phyloP scores from a whole-genome alignment of 2,329 filamentous ascomycete genomes.

The Paecilomyces niveus region DNA sequence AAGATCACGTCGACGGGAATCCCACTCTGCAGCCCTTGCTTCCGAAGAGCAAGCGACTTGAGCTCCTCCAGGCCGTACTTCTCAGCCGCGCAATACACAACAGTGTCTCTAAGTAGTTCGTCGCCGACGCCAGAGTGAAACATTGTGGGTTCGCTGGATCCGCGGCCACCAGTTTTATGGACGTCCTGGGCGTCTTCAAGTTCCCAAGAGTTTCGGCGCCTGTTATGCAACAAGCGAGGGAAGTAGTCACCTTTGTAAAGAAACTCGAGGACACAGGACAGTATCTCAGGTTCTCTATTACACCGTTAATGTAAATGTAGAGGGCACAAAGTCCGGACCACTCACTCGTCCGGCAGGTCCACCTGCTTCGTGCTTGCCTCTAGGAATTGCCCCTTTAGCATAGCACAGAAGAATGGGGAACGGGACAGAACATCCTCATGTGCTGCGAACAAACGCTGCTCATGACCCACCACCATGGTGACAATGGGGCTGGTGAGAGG shows the following conservation, averaged over 20 bases:
- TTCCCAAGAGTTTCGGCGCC: constrained; percentile 78
- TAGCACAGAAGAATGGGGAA: constrained; percentile 74
- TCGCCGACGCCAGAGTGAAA: constrained; percentile 67
- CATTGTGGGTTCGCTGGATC: constrained; percentile 66
- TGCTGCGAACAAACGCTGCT: constrained; percentile 86
- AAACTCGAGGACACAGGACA: constrained; percentile 91
- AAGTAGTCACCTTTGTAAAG: constrained; percentile 97
- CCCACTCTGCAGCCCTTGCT: constrained; percentile 88
- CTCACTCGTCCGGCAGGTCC: constrained; percentile 60
- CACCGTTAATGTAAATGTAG: constrained; percentile 20
- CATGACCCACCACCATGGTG: constrained; percentile 74
- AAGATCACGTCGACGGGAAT: constrained; percentile 90
- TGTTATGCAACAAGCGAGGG: constrained; percentile 80
- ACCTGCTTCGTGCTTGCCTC: constrained; percentile 66
- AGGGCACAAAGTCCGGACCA: neutral
- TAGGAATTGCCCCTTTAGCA: constrained; percentile 65
- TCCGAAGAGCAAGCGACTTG: constrained; percentile 83
- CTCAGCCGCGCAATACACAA: constrained; percentile 88
- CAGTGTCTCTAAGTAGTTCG: constrained; percentile 81
- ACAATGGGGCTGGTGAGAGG: constrained; percentile 65
- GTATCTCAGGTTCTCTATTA: constrained; percentile 79
- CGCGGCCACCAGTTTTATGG: constrained; percentile 51
- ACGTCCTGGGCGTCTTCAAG: constrained; percentile 65
- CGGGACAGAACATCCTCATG: constrained; percentile 86
- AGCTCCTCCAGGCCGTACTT: constrained; percentile 87